Conservation (phyloP, 148 eudicot genomes). For the Gaultheria prostrata region DNA sequence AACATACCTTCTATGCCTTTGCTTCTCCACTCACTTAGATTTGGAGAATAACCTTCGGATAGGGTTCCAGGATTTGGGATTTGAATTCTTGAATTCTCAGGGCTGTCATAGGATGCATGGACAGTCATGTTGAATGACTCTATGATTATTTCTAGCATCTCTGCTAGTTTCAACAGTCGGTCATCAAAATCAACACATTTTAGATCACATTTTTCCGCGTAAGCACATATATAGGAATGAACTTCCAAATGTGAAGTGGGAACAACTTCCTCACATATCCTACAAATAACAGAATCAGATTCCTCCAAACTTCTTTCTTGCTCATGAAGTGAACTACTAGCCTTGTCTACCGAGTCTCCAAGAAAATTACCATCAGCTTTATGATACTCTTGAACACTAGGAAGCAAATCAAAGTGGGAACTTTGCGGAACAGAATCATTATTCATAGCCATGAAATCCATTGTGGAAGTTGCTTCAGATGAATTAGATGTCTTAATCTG, state of each 20-base stretch:
- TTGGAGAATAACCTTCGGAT: conserved; percentile 50
- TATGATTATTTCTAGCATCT: conserved; percentile 50
- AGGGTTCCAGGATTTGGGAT: conserved; percentile 20
- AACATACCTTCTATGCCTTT: conserved; percentile 61
- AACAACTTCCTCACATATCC: conserved; percentile 64
- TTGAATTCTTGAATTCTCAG: conserved; percentile 32
- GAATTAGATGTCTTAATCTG: not conserved
- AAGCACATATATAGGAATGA: conserved; percentile 69
- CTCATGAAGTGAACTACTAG: conserved; percentile 21
- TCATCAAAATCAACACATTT: conserved; percentile 41
- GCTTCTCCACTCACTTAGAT: conserved; percentile 45
- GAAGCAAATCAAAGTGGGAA: conserved; percentile 11
- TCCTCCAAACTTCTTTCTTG: conserved; percentile 34
- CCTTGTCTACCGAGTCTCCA: conserved; percentile 22
- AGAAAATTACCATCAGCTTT: conserved; percentile 20
- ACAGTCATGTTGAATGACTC: conserved; percentile 31
- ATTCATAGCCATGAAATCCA: conserved; percentile 18
- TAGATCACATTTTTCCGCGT: conserved; percentile 58
- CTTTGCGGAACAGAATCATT: not conserved
- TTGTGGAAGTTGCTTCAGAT: conserved; percentile 12
- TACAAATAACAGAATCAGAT: conserved; percentile 48
- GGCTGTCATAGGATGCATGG: conserved; percentile 41
- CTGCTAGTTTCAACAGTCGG: conserved; percentile 46
- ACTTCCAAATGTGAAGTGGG: conserved; percentile 48
- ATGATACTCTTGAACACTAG: conserved; percentile 17